phyloP scores from a whole-genome alignment of 2,329 filamentous ascomycete species.

The Exophiala aquamarina region DNA sequence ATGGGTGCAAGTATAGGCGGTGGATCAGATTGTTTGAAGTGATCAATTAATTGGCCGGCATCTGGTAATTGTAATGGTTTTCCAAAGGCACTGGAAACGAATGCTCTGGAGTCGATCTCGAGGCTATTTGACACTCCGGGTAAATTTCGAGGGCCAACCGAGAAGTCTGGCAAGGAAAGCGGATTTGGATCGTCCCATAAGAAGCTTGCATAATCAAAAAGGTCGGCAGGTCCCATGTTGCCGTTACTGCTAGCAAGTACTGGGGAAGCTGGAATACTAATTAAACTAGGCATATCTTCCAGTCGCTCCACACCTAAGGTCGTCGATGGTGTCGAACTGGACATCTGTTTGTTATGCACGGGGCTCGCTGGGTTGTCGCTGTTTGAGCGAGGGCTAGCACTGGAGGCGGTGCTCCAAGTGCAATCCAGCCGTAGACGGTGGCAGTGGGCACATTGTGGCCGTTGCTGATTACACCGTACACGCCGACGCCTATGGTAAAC shows the following conservation, averaged over 20 bases:
- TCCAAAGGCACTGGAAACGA: neutral
- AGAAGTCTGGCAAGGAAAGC: neutral
- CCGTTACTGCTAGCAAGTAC: neutral
- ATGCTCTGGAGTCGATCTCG: too few relatives aligned
- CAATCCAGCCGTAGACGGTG: neutral
- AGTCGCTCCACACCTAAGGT: neutral
- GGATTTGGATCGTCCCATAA: conserved; percentile 1
- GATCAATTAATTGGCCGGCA: neutral
- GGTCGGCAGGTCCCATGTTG: neutral
- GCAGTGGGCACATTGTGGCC: neutral
- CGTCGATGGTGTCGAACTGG: neutral
- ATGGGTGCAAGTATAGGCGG: neutral
- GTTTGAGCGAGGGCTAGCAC: neutral
- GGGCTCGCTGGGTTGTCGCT: too few relatives aligned
- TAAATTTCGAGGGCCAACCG: too few relatives aligned
- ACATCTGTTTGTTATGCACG: too few relatives aligned
- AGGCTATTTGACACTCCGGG: too few relatives aligned
- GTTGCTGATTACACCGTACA: conserved; percentile 1
- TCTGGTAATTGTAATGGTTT: neutral
- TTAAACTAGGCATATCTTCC: neutral
- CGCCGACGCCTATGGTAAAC: neutral
- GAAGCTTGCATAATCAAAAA: conserved; percentile 3
- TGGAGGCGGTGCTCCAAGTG: neutral
- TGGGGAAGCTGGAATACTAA: neutral
- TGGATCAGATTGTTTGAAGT: conserved; percentile 1